Percentiles rank a stretch among this genome's conserved stretches.
These are phyloP conservation scores for Noccaea bulbosa DNA, from an alignment of 345 rosid species.

Conservation along the genomic window DNA sequence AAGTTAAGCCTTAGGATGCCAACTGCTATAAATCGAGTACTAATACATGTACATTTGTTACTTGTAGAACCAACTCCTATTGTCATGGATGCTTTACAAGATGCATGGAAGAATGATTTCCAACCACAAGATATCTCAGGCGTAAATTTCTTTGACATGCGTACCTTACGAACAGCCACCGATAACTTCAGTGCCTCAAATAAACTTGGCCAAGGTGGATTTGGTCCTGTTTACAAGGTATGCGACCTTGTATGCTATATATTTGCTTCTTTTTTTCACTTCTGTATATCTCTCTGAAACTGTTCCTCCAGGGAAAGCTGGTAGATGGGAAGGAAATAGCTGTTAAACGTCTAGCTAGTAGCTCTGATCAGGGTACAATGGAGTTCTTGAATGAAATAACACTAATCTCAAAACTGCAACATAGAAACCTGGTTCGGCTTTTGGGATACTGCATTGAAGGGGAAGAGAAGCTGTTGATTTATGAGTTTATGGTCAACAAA, in stretches of 20 bases:
- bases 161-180: slow-evolving; percentile 36
- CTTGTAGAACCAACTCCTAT: slow-evolving; percentile 5
- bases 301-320: slow-evolving; percentile 46
- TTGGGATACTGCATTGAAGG: slow-evolving; percentile 60
- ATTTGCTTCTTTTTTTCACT: neutral
- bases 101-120: slow-evolving; percentile 20
- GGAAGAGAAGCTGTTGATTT: slow-evolving; percentile 57
- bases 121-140: slow-evolving; percentile 31
- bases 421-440: slow-evolving; percentile 66
- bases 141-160: slow-evolving; percentile 29
- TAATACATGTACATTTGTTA: slow-evolving; percentile 8
- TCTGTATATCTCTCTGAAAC: neutral
- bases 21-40: slow-evolving; percentile 11
- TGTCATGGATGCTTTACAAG: slow-evolving; percentile 21
- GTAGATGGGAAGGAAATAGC: slow-evolving; percentile 54
- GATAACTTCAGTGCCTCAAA: slow-evolving; percentile 37
- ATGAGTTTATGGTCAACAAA: slow-evolving; percentile 64
- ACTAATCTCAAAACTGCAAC: slow-evolving; percentile 64
- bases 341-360: slow-evolving; percentile 53
- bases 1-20: slow-evolving; percentile 12
- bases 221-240: slow-evolving; percentile 49
- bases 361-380: slow-evolving; percentile 53
- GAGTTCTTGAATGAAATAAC: slow-evolving; percentile 56
- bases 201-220: slow-evolving; percentile 48
- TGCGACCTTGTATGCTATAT: neutral